A percentile compares a stretch with the other conserved stretches of the same genome.
Evolutionary conservation across 352 stramenopile species (phyloP).

Genomic region (Halophytophthora polymorphica): DNA sequence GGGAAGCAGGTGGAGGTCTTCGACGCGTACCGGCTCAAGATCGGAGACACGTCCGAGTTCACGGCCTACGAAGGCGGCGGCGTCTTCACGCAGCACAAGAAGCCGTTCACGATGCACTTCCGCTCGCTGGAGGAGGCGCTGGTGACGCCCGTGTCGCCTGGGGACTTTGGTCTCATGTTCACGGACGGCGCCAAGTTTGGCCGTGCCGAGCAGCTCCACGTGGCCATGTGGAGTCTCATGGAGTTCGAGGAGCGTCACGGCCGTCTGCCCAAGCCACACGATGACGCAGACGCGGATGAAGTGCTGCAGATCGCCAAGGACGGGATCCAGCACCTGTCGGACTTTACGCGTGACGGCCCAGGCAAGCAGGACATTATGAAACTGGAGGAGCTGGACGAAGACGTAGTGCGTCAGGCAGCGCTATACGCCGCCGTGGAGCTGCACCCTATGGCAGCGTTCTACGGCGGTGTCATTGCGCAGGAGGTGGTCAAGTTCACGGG

Average conservation of each 20-base stretch:
- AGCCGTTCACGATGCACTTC: slow-evolving; percentile 72
- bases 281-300: slow-evolving; percentile 57
- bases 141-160: slow-evolving; percentile 56
- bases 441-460: slow-evolving; percentile 81
- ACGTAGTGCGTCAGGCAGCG: slow-evolving; percentile 52
- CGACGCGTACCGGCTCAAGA: slow-evolving; percentile 78
- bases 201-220: slow-evolving; percentile 77
- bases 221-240: slow-evolving; percentile 73
- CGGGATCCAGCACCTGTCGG: slow-evolving; percentile 65
- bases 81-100: slow-evolving; percentile 82
- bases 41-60: slow-evolving; percentile 80
- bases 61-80: slow-evolving; percentile 77
- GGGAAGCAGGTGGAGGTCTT: slow-evolving; percentile 86
- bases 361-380: slow-evolving; percentile 51
- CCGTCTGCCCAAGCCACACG: slow-evolving; percentile 59
- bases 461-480: slow-evolving; percentile 75
- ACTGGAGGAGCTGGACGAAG: slow-evolving; percentile 72
- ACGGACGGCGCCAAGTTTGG: slow-evolving; percentile 86
- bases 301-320: slow-evolving; percentile 64
- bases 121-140: slow-evolving; percentile 75
- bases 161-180: slow-evolving; percentile 82
- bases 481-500: slow-evolving; percentile 89
- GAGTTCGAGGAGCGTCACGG: slow-evolving; percentile 77
- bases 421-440: slow-evolving; percentile 65
- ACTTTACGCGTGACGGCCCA: slow-evolving; percentile 40